phyloP scores from a whole-genome alignment of 208 protist species.

The Strigomonas culicis region DNA sequence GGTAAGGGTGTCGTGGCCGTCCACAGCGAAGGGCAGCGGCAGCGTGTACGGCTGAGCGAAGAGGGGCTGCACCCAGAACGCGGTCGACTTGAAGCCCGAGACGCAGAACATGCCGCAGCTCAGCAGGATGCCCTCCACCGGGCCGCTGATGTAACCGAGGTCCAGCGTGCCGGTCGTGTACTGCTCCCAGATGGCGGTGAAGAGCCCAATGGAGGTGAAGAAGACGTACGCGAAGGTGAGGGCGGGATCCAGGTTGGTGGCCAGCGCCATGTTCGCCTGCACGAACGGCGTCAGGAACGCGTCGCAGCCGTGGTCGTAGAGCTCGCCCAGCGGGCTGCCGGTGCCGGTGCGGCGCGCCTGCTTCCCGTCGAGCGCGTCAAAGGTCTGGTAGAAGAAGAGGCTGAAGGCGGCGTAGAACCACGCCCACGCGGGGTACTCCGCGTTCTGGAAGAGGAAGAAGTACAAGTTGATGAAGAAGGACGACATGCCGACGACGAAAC shows the following conservation, averaged over 20 bases:
- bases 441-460: slow-evolving; percentile 47
- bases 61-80: slow-evolving; percentile 41
- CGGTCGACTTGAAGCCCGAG: slow-evolving; percentile 29
- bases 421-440: slow-evolving; percentile 82
- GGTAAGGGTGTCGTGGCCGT: slow-evolving; percentile 2
- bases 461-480: slow-evolving; percentile 49
- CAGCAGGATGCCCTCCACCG: slow-evolving; percentile 84
- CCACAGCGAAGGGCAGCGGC: slow-evolving; percentile 21
- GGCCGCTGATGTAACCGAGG: slow-evolving; percentile 86
- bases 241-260: slow-evolving; percentile 30
- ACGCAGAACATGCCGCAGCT: slow-evolving; percentile 56
- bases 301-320: slow-evolving; percentile 97
- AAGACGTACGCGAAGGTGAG: slow-evolving; percentile 47
- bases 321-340: slow-evolving; percentile 90
- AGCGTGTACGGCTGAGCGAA: slow-evolving; percentile 16
- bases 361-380: slow-evolving; percentile 96
- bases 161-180: slow-evolving; percentile 90
- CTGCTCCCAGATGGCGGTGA: slow-evolving; percentile 86
- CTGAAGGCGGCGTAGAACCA: slow-evolving; percentile 66
- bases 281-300: slow-evolving; percentile 82
- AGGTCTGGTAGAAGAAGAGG: slow-evolving; percentile 90
- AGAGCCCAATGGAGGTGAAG: slow-evolving; percentile 54
- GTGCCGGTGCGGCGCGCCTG: slow-evolving; percentile 92
- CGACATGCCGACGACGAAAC: slow-evolving; percentile 76
- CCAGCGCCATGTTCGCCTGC: slow-evolving; percentile 50